A percentile compares a stretch with the other conserved stretches of the same genome.
These are phyloP conservation scores for Saitozyma sp. DNA, from an alignment of 768 basidiomycete genomes.

Conservation along the genomic window DNA sequence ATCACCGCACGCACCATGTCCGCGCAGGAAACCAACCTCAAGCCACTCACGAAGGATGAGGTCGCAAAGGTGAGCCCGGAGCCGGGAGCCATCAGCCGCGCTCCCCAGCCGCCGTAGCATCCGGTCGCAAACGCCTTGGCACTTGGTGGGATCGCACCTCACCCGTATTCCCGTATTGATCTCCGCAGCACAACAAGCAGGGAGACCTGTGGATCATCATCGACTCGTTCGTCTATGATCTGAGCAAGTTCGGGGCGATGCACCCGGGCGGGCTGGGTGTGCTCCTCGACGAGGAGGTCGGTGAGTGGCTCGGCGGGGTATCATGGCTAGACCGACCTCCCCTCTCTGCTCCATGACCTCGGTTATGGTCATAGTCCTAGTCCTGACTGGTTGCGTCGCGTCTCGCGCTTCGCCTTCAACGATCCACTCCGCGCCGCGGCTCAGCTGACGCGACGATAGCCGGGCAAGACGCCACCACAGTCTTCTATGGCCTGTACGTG, in stretches of 20 bases:
- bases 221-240: slow-evolving; percentile 79
- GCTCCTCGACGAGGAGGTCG: slow-evolving; percentile 74
- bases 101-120: not conserved
- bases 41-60: slow-evolving; percentile 65
- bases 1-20: slow-evolving; percentile 27
- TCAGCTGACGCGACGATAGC: slow-evolving; percentile 51
- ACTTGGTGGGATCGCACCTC: not conserved
- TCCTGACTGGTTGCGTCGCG: slow-evolving; percentile 30
- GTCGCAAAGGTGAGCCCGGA: slow-evolving; percentile 64
- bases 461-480: slow-evolving; percentile 81
- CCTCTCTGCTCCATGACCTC: not conserved
- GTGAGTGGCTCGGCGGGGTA: slow-evolving; percentile 57
- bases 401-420: too few relatives aligned
- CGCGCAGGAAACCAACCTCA: slow-evolving; percentile 41
- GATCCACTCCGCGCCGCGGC: too few relatives aligned
- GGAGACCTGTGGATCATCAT: slow-evolving; percentile 86
- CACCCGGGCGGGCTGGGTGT: slow-evolving; percentile 80
- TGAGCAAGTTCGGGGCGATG: slow-evolving; percentile 73
- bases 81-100: not conserved
- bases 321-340: not conserved
- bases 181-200: slow-evolving; percentile 66
- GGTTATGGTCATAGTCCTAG: not conserved
- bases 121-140: not conserved
- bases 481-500: slow-evolving; percentile 71
- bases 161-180: not conserved